Evolutionary conservation across 2,329 filamentous ascomycete genomes (phyloP), one percentile per base, ranked within the genome.

Genomic region (Hyphodiscus sp.): DNA sequence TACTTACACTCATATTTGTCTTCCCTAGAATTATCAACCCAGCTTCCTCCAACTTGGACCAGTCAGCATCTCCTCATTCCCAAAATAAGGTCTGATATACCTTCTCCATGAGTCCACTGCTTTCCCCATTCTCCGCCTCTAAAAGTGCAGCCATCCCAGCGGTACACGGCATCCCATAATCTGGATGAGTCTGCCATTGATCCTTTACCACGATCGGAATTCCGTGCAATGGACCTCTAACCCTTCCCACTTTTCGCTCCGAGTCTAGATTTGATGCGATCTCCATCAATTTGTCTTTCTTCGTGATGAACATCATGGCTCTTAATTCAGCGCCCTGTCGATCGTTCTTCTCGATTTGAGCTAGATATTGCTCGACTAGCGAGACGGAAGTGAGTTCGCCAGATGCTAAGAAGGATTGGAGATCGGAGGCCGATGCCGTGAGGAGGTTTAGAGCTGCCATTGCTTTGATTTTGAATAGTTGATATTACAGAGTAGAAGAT

Each of bases 131-230:
- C 13, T n/a, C 70, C 45, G 74, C 82, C 1, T 84, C 86, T 1
- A 86, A 67, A 0, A 90, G 74, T 6, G 82, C 82, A 76, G 74
- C 82, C 63, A 76, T 81, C 0, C 87, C 87, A 1, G 85, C 85
- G 0, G 86, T 89, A 0, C 86, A 90, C 63, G 88, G 76, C 76
- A 90, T 78, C 2, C 50, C 76, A 76, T 66, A 87, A 85, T 58
- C 79, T 80, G n/a, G 77, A 81, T 41, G 2, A 1, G 46, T 46
- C 84, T 86, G 41, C 55, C 55, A 50, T 58, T 18, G 46, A 19
- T 29, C 86, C 68, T 90, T 91, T 60, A 89, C 77, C 2, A 85
- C 73, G 65, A 87, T 87, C 0, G 87, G 87, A 45, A 91, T 86
- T 2, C 86, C 86, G 65, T 90, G 86, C 0, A 91, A 73, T 0